These are phyloP conservation scores for Fusarium agapanthi DNA, from an alignment of 2,329 filamentous ascomycete genomes.

Conservation along the genomic window DNA sequence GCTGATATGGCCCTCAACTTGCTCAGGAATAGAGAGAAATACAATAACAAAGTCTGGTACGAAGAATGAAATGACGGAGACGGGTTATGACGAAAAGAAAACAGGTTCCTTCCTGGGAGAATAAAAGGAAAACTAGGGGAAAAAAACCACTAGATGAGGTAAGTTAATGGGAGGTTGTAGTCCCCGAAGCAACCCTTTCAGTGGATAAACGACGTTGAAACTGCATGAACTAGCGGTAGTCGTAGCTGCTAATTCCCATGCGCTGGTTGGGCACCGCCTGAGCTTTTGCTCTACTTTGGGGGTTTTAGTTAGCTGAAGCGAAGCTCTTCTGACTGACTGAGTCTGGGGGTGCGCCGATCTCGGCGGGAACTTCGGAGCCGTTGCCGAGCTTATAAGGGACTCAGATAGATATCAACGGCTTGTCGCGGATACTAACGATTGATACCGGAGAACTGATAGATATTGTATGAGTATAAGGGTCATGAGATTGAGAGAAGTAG, in stretches of 20 bases:
- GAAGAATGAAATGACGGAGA: background rate
- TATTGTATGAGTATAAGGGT: background rate
- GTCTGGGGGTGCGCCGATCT: constrained; percentile 20
- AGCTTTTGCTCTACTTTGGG: background rate
- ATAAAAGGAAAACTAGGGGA: background rate
- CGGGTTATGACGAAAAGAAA: background rate
- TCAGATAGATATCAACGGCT: constrained; percentile 8
- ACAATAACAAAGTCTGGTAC: background rate
- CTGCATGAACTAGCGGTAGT: background rate
- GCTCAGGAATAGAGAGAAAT: background rate
- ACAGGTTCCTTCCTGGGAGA: background rate
- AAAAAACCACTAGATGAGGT: background rate
- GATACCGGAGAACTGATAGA: background rate
- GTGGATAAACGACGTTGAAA: constrained; percentile 4
- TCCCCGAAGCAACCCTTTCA: constrained; percentile 14
- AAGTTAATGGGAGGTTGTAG: background rate
- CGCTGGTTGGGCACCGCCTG: constrained; percentile 19
- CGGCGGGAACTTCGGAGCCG: constrained; percentile 22
- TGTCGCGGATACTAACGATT: constrained; percentile 8
- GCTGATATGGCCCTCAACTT: background rate
- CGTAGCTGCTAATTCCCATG: constrained; percentile 20
- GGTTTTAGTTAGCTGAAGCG: background rate
- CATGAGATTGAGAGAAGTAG: background rate
- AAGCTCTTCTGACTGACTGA: background rate
- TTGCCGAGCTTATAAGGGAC: constrained; percentile 6